Evolutionary conservation across 2,329 filamentous ascomycete genomes (phyloP).

Genomic region (Venturia carpophila): DNA sequence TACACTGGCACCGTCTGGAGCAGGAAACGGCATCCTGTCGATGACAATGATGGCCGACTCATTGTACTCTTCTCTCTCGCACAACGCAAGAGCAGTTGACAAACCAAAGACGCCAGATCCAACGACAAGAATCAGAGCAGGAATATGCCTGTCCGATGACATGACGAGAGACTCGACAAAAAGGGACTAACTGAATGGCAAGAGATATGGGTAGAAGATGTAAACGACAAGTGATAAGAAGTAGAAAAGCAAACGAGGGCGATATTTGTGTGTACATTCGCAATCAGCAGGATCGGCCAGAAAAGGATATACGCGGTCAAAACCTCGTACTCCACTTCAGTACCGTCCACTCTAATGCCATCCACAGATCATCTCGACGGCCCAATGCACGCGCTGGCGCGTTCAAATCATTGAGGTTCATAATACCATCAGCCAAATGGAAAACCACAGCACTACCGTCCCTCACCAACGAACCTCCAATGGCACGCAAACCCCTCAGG

Average conservation of each 20-base stretch:
- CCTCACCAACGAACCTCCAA: background rate
- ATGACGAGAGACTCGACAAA: background rate
- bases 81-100: constrained; percentile 62
- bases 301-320: background rate
- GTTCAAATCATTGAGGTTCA: background rate
- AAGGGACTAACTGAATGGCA: background rate
- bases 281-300: background rate
- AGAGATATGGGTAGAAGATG: background rate
- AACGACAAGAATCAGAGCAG: constrained; percentile 41
- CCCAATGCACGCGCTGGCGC: background rate
- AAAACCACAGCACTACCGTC: background rate
- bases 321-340: background rate
- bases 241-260: background rate
- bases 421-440: background rate
- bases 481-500: background rate
- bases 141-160: constrained; percentile 20
- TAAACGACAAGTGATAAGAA: background rate
- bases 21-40: constrained; percentile 50
- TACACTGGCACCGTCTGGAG: constrained; percentile 50
- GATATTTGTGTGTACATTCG: background rate
- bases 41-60: constrained; percentile 49
- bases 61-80: constrained; percentile 48
- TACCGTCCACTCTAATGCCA: background rate
- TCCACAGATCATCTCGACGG: background rate
- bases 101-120: constrained; percentile 50